Base-by-base conservation (phyloP, 768 basidiomycete species). In the Lentinus brumalis region DNA sequence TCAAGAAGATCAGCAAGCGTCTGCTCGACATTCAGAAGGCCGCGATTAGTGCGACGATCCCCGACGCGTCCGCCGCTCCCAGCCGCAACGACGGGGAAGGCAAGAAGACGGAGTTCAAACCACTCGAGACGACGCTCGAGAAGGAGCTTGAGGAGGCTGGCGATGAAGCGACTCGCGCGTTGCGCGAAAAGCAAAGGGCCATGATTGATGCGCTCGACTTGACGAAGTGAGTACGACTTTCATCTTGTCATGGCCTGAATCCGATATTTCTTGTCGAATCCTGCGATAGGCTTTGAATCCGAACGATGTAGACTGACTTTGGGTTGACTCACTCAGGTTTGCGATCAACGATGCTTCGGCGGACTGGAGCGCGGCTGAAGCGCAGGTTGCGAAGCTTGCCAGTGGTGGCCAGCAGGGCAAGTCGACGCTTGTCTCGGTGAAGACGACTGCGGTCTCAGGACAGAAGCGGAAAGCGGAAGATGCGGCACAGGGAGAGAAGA, bases 151-250 rank as follows among this genome's bases (percentile, higher is more conserved):
- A 65, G 60, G 87, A 88, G 62, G 94, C 91, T 0, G 95, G 91
- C 0, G 83, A 86, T 62, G 83, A 83, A 63, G 88, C 83, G 52
- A 79, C 88, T 47, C 75, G 70, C 50, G 67, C 67, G 58, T 75
- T 85, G 65, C 73, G 77, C 32, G 88, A 89, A 75, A 84, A 89
- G 73, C 95, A 98, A 75, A 81, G 89, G 26, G 89, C 91, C 73
- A 86, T 98, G 81, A 87, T 98, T 51, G 87, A 93, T 65, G 84
- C 91, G 21, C 81, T 99, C 32, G 94, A 98, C 76, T 75, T 98
- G 61, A 85, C 81, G 76, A 89, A 89, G 94, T 98, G 71, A 83
- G 92, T 81, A 49, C 21, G 21, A 26, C 21, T 1, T 26, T 26
- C 21, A 26, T 26, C 21, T 26, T 26, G 21, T 26, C 21, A 26